Evolutionary conservation across 2,329 filamentous ascomycete species (phyloP).

Genomic region (Ambrosiella beaveri): DNA sequence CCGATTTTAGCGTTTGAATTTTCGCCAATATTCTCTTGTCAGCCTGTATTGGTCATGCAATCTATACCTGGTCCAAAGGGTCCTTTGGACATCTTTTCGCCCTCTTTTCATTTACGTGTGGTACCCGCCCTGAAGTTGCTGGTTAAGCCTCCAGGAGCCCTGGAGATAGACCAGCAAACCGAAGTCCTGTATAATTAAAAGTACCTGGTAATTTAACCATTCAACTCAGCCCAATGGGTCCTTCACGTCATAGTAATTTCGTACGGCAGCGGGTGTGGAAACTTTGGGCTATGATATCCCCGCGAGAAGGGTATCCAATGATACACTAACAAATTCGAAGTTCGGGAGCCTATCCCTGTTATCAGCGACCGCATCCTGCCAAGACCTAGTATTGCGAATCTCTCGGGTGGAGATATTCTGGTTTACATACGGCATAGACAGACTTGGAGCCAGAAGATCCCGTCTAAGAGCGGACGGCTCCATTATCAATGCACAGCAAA

Average conservation of each 20-base stretch:
- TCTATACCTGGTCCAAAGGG: not conserved
- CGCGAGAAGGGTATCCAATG: not conserved
- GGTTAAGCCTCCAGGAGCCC: not conserved
- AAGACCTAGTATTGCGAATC: not conserved
- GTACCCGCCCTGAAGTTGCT: not conserved
- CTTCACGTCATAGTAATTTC: conserved; percentile 1
- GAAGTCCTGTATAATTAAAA: not conserved
- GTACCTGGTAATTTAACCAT: not conserved
- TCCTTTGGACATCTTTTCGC: not conserved
- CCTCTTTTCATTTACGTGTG: not conserved
- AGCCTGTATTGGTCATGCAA: not conserved
- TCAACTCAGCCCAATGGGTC: not conserved
- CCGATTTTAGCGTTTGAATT: too few species aligned
- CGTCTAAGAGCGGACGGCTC: too few species aligned
- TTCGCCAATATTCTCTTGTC: too few species aligned
- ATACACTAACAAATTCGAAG: not conserved
- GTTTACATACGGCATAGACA: not conserved
- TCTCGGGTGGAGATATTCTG: not conserved
- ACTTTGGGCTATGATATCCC: too few species aligned
- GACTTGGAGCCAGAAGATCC: too few species aligned
- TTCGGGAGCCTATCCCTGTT: not conserved
- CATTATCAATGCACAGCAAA: too few species aligned
- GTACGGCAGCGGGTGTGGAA: not conserved
- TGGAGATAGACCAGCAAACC: not conserved
- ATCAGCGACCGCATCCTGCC: not conserved